Conservation (phyloP, 2,329 filamentous ascomycete species). For the Neonectria coccinea region DNA sequence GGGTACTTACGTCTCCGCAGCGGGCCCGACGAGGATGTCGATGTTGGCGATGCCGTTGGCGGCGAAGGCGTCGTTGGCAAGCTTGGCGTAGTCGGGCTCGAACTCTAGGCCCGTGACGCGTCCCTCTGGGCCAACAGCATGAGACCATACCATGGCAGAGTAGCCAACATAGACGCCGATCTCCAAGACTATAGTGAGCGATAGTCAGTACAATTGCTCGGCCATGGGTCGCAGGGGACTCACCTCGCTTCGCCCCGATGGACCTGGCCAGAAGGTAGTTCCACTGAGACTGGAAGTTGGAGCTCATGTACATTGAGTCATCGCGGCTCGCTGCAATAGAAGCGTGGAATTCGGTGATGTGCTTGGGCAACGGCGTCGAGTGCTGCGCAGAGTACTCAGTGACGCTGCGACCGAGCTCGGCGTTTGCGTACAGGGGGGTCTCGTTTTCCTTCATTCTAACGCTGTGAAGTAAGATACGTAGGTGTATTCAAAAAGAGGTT, state of each 20-base stretch:
- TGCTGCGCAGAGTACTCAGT: slow-evolving; percentile 57
- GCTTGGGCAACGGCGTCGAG: slow-evolving; percentile 56
- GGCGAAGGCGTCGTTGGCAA: slow-evolving; percentile 54
- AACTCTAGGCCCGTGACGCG: slow-evolving; percentile 61
- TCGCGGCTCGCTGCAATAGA: slow-evolving; percentile 38
- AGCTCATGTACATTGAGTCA: slow-evolving; percentile 55
- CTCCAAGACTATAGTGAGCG: slow-evolving; percentile 56
- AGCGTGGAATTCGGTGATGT: slow-evolving; percentile 58
- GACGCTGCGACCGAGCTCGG: slow-evolving; percentile 55
- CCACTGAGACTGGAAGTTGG: slow-evolving; percentile 56
- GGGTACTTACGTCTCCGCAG: slow-evolving; percentile 57
- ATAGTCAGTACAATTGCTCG: slow-evolving; percentile 4
- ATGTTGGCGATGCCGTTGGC: slow-evolving; percentile 57
- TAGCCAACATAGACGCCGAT: slow-evolving; percentile 63
- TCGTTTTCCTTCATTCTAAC: slow-evolving; percentile 54
- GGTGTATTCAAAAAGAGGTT: no score
- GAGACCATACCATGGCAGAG: slow-evolving; percentile 61
- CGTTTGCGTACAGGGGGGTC: slow-evolving; percentile 57
- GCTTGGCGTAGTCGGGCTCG: slow-evolving; percentile 55
- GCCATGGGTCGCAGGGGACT: slow-evolving; percentile 11
- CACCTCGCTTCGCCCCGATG: slow-evolving; percentile 56
- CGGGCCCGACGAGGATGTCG: slow-evolving; percentile 61
- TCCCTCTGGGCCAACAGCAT: slow-evolving; percentile 59
- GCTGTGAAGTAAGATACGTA: neutral
- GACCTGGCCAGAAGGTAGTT: slow-evolving; percentile 56